Base-by-base conservation (phyloP, 306 rosid species). In the Phaseolus lunatus region DNA sequence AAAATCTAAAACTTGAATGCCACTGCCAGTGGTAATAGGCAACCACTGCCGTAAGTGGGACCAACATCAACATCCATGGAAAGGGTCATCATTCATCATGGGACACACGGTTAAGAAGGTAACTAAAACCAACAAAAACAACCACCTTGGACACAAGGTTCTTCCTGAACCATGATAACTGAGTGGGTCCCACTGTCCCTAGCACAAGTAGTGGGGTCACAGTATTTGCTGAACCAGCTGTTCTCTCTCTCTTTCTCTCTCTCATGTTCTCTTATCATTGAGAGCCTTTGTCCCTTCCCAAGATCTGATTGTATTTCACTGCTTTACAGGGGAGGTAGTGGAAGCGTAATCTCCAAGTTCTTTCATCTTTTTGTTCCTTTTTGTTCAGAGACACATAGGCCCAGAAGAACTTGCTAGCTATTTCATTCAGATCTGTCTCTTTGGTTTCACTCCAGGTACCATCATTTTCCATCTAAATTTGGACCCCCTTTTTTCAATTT, bases 361-460 rank as follows among this genome's bases (percentile, higher is more conserved):
- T 33, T 6, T 66, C 56, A 19, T 72, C 83, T 80, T 80, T 85
- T 80, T 72, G 63, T 85, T 82, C 54, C 81, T 64, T 83, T 85
- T 78, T 67, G 22, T 69, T 78, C 64, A 53, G 74, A 27, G 39
- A 45, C 31, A 59, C 23, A 61, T 61, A 15, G 47, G 82, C 67
- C 81, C 76, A 43, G 62, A 2, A 81, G 47, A 69, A 68, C 50
- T 70, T 45, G 6, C 47, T 23, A 59, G 8, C 22, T 87, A 24
- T 68, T 86, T 78, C 63, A 39, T 63, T 78, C 70, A 91, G 97
- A 88, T 92, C 97, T 89, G 73, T 84, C 86, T 57, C 78, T 83
- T 86, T 54, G 44, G 75, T 73, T 80, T 73, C 85, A 66, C 50
- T 84, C 67, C 83, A 87, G 95, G 90, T 88, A 82, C 88, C 70